These are phyloP conservation scores for Chlamydomonas sp. DNA, from an alignment of 139 green algal genomes.

Conservation along the genomic window DNA sequence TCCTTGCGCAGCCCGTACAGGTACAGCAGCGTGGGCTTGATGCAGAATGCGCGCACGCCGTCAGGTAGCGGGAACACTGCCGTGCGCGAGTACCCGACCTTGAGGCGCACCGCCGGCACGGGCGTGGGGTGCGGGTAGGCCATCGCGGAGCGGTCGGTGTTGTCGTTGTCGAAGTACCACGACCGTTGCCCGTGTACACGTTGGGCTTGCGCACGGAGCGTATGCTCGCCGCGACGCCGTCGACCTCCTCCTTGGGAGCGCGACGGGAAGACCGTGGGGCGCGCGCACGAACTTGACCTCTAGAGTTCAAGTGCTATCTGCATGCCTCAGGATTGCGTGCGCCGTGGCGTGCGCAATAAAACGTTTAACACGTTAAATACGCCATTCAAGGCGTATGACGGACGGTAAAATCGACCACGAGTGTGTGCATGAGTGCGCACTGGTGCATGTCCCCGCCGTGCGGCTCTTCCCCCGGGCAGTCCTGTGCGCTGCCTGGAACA, in stretches of 20 bases:
- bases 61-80: slow-evolving; percentile 39
- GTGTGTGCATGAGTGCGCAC: too few species aligned
- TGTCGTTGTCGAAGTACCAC: slow-evolving; percentile 19
- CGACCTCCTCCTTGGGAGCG: slow-evolving; percentile 22
- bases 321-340: too few species aligned
- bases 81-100: slow-evolving; percentile 42
- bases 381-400: too few species aligned
- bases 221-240: neutral
- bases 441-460: too few species aligned
- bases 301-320: too few species aligned
- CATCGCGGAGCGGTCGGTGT: slow-evolving; percentile 24
- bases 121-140: slow-evolving; percentile 42
- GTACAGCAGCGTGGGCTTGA: slow-evolving; percentile 49
- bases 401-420: too few species aligned
- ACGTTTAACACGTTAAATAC: too few species aligned
- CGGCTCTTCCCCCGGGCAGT: too few species aligned
- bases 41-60: slow-evolving; percentile 40
- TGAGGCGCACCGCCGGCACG: slow-evolving; percentile 34
- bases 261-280: too few species aligned
- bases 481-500: too few species aligned
- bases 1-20: slow-evolving; percentile 43
- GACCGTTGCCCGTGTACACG: slow-evolving; percentile 52
- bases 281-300: too few species aligned
- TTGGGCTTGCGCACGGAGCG: slow-evolving; percentile 42
- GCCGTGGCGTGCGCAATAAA: too few species aligned